A percentile compares a stretch with the other conserved stretches of the same genome.
Evolutionary conservation across 2,329 filamentous ascomycete genomes (phyloP).

Genomic region (Albifimbria verrucaria): DNA sequence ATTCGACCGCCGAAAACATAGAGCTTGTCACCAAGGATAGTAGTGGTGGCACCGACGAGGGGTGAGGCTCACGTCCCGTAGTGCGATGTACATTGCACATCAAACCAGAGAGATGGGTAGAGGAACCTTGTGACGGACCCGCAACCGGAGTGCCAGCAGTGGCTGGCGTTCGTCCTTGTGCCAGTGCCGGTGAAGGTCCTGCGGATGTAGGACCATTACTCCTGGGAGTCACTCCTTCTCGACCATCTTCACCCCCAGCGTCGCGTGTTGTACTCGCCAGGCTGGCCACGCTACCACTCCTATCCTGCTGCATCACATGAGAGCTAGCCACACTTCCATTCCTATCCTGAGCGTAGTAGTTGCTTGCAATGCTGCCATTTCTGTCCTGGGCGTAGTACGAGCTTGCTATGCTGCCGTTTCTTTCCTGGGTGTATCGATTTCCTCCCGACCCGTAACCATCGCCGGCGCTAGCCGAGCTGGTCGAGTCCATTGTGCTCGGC

Average conservation of each 20-base stretch:
- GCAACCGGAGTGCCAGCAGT: slow-evolving; percentile 24
- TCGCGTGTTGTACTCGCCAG: slow-evolving; percentile 34
- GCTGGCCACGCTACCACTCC: not conserved
- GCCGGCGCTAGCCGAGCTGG: slow-evolving; percentile 25
- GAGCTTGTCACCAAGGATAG: slow-evolving; percentile 89
- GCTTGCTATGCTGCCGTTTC: slow-evolving; percentile 46
- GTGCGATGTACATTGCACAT: slow-evolving; percentile 78
- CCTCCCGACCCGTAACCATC: slow-evolving; percentile 28
- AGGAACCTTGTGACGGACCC: slow-evolving; percentile 44
- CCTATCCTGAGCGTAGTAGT: not conserved
- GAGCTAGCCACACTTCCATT: not conserved
- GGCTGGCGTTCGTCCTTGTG: slow-evolving; percentile 27
- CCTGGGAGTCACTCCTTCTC: slow-evolving; percentile 47
- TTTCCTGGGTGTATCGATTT: slow-evolving; percentile 30
- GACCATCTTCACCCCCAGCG: slow-evolving; percentile 41
- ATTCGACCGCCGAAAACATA: slow-evolving; percentile 95
- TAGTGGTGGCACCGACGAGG: slow-evolving; percentile 94
- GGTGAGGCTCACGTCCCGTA: slow-evolving; percentile 85
- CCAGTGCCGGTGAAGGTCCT: slow-evolving; percentile 52
- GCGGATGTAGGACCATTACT: slow-evolving; percentile 53
- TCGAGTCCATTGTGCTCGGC: slow-evolving; percentile 49
- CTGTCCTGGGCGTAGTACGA: not conserved
- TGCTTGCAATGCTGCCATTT: not conserved
- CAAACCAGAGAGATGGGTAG: slow-evolving; percentile 60
- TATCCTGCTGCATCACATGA: not conserved